These are phyloP conservation scores for Paxillus involutus DNA, from an alignment of 768 basidiomycete genomes.

Conservation along the genomic window DNA sequence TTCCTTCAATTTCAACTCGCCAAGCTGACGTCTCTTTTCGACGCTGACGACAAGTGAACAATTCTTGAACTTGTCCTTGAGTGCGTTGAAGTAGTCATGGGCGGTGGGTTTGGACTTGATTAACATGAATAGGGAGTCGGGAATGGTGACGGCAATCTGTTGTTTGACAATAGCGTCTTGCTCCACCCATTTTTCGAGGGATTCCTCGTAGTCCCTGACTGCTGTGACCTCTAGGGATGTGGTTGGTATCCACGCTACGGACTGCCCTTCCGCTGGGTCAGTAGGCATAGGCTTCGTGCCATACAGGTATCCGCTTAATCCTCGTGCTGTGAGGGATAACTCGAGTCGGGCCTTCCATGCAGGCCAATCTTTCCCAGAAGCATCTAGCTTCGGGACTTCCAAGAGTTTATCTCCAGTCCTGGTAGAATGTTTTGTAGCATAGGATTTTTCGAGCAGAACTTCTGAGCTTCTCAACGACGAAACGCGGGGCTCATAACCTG, in stretches of 20 bases:
- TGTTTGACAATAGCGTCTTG: no score
- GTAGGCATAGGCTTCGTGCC: neutral
- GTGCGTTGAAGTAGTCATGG: constrained; percentile 16
- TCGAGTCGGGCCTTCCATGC: neutral
- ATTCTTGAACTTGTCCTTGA: neutral
- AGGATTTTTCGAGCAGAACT: neutral
- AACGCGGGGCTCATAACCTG: neutral
- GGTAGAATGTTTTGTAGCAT: neutral
- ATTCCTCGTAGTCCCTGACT: no score
- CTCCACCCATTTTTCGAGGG: neutral
- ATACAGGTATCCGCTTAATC: neutral
- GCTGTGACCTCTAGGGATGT: neutral
- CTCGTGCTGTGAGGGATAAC: neutral
- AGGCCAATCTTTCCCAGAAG: no score
- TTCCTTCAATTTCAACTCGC: constrained; percentile 13
- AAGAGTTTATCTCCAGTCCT: neutral
- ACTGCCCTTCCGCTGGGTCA: neutral
- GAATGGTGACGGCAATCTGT: no score
- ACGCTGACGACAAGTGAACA: neutral
- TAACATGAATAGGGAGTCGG: neutral
- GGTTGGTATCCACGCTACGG: neutral
- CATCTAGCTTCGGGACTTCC: neutral
- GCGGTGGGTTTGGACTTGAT: neutral
- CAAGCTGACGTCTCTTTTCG: neutral
- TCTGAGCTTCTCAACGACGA: neutral